Evolutionary conservation across 257 asterid genomes (phyloP), one percentile per base, ranked within the genome.

Genomic region (Anisodus tanguticus): DNA sequence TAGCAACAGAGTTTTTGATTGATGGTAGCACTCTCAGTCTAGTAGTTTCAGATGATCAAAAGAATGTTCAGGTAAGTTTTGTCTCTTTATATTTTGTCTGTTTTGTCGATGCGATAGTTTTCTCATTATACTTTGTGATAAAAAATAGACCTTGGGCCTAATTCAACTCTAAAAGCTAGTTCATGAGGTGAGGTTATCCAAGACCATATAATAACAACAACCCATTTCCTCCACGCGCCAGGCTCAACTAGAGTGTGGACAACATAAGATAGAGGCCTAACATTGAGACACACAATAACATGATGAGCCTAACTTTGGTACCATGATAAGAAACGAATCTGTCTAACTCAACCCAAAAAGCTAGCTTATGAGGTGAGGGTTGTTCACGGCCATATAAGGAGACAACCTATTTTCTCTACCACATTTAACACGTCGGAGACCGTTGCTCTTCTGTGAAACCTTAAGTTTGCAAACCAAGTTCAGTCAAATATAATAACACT

Each of bases 11-110:
- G 80, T 94, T 96, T 89, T 90, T 96, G 89, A 96, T 96, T 3
- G 99, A 96, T 86, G 99, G 97, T 87, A 94, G 96, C 89, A 96
- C 98, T 4, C 98, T 96, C 82, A 95, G 98, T 88, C 99, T 96
- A 80, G 87, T 88, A 71, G 99, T 96, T 87, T 94, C 99, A 71
- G 99, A 96, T 88, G 97, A 96, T 70, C 98, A 96, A 88, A 96
- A 94, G 89, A 96, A 96, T 88, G 94, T 96, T 81, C 99, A 96
- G 99, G 99, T 95, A 88, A n/a, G 85, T 80, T 31, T 37, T 72
- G 39, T 26, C 16, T 26, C 16, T 49, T 49, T 74, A 47, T 22
- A 11, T 19, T 74, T 49, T 55, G 9, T 78, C 54, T 0, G 12
- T 83, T 74, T 35, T 82, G 22, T 82, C 10, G 55, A 41, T 51